Conservation (phyloP, 2,329 filamentous ascomycete genomes). For the Niveomyces coronatus region DNA sequence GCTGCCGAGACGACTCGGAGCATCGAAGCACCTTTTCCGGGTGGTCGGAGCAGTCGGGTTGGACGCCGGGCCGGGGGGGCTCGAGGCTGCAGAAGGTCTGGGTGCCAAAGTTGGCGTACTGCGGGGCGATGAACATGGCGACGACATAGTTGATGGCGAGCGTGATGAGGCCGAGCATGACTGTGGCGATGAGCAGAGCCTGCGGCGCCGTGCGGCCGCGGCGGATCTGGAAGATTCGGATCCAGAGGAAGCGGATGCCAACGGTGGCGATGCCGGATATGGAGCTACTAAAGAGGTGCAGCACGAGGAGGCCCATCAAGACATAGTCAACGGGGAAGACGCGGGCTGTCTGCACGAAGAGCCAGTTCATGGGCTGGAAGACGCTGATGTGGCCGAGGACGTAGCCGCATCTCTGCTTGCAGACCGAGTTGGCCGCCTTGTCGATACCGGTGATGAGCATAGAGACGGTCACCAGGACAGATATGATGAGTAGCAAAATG, state of each 20-base stretch:
- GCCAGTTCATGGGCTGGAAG: slow-evolving; percentile 90
- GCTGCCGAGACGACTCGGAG: slow-evolving; percentile 62
- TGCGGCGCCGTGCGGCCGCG: slow-evolving; percentile 85
- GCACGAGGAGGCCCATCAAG: slow-evolving; percentile 71
- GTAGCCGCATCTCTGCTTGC: slow-evolving; percentile 84
- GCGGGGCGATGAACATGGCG: slow-evolving; percentile 87
- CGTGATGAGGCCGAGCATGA: slow-evolving; percentile 80
- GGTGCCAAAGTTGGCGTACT: slow-evolving; percentile 88
- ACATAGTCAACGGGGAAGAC: slow-evolving; percentile 89
- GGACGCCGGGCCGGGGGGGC: slow-evolving; percentile 48
- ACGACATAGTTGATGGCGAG: slow-evolving; percentile 88
- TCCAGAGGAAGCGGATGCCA: slow-evolving; percentile 93
- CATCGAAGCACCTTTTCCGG: slow-evolving; percentile 68
- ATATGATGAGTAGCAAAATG: slow-evolving; percentile 62
- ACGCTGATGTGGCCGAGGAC: slow-evolving; percentile 79
- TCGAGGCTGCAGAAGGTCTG: slow-evolving; percentile 85
- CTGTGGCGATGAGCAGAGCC: slow-evolving; percentile 80
- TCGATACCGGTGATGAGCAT: slow-evolving; percentile 96
- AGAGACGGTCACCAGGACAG: slow-evolving; percentile 71
- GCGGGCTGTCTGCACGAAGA: slow-evolving; percentile 63
- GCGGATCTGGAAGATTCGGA: slow-evolving; percentile 83
- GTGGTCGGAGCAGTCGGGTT: slow-evolving; percentile 65
- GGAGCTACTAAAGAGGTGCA: slow-evolving; percentile 82
- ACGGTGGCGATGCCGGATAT: slow-evolving; percentile 77
- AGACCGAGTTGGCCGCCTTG: slow-evolving; percentile 91